phyloP scores from a whole-genome alignment of 306 rosid species.

The Leucaena leucocephala region DNA sequence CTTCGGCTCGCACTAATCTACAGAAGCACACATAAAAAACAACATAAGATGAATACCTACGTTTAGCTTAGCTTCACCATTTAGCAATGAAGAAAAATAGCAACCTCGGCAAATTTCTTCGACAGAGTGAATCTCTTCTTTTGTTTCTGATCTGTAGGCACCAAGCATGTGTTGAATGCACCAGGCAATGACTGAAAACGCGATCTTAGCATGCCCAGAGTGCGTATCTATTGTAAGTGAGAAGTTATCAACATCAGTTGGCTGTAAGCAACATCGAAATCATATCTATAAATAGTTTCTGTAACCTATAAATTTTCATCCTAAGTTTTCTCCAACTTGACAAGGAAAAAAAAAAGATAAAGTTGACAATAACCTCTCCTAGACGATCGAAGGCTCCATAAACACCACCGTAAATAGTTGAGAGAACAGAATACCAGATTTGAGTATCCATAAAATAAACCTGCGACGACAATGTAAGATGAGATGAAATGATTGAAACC shows the following conservation, averaged over 20 bases:
- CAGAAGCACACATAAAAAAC: conserved; percentile 36
- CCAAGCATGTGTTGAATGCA: conserved; percentile 84
- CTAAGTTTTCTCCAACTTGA: background rate
- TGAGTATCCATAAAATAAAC: conserved; percentile 97
- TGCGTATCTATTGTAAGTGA: conserved; percentile 64
- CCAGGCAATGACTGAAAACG: conserved; percentile 92
- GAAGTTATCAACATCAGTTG: no score
- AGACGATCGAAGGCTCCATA: conserved; percentile 94
- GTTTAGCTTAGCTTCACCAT: conserved; percentile 12
- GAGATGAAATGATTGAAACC: conserved; percentile 33
- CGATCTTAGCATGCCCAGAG: conserved; percentile 87
- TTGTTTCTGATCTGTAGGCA: conserved; percentile 79
- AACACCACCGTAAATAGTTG: conserved; percentile 85
- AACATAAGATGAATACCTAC: conserved; percentile 21
- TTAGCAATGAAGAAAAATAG: conserved; percentile 32
- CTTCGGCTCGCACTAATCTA: conserved; percentile 86
- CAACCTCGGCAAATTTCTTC: conserved; percentile 83
- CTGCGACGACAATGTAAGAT: conserved; percentile 51
- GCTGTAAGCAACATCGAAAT: no score
- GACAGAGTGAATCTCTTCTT: conserved; percentile 72
- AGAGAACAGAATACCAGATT: conserved; percentile 89
- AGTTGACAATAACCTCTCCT: conserved; percentile 71
- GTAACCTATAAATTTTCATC: no score
- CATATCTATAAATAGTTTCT: no score
- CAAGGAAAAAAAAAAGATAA: conserved; percentile 15